Evolutionary conservation across 495 filamentous ascomycete species (phyloP).

Genomic region (Pseudomonodictys pantanalensis): DNA sequence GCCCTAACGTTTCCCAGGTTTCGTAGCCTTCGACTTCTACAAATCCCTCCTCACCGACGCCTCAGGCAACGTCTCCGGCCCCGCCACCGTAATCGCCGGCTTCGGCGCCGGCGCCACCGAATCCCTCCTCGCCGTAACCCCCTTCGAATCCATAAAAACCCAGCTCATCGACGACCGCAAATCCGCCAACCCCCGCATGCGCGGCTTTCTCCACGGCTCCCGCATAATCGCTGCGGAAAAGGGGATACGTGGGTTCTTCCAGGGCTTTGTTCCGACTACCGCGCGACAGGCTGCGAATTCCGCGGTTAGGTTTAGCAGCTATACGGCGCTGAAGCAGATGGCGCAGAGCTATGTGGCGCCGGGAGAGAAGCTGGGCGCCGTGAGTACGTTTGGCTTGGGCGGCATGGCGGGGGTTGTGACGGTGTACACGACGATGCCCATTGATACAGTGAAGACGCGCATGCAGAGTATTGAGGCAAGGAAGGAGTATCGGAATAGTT

Average conservation of each 20-base stretch:
- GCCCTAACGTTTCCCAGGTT: too few relatives aligned
- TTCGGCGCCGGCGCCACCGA: slow-evolving; percentile 95
- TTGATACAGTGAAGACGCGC: slow-evolving; percentile 94
- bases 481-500: slow-evolving; percentile 79
- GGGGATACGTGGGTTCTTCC: slow-evolving; percentile 89
- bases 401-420: slow-evolving; percentile 88
- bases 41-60: slow-evolving; percentile 78
- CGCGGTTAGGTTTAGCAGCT: slow-evolving; percentile 82
- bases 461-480: slow-evolving; percentile 97
- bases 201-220: slow-evolving; percentile 88
- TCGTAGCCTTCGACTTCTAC: slow-evolving; percentile 93
- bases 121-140: slow-evolving; percentile 88
- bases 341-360: slow-evolving; percentile 90
- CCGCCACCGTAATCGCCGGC: slow-evolving; percentile 85
- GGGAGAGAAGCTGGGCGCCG: slow-evolving; percentile 88
- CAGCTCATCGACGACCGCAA: slow-evolving; percentile 97
- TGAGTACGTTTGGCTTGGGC: slow-evolving; percentile 87
- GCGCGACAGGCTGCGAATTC: slow-evolving; percentile 93
- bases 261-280: slow-evolving; percentile 93
- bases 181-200: slow-evolving; percentile 77
- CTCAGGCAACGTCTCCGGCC: slow-evolving; percentile 85
- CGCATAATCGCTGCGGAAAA: slow-evolving; percentile 82
- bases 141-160: slow-evolving; percentile 97
- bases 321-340: slow-evolving; percentile 84
- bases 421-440: slow-evolving; percentile 83